Base-by-base conservation (phyloP, 495 filamentous ascomycete species). In the Rusavskia elegans region DNA sequence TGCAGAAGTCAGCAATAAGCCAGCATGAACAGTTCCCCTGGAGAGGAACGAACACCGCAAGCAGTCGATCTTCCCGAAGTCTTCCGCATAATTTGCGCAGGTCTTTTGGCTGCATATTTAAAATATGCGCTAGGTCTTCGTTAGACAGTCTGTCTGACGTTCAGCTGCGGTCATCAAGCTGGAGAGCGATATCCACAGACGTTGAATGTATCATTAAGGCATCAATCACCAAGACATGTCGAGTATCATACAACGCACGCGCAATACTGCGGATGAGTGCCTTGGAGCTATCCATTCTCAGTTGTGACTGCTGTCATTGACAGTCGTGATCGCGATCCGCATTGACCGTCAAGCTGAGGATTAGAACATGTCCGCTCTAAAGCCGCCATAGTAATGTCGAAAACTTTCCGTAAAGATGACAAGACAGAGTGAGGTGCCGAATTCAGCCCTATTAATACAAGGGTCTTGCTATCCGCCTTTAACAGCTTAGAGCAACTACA, bases 201-300 rank as follows among this genome's bases (percentile, higher is more conserved):
- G 85, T 85, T 55, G 84, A 87, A 69, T 99, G 92, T 36, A 89
- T 78, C 58, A 93, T 80, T 49, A 99, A 77, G 51, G 93, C 89
- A 75, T 99, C 92, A 35, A 99, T 69, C 17, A 95, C 80, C 27
- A 96, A 77, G 54, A 94, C 83, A 59, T 95, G 84, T 53, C 88
- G 79, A 46, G 83, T 89, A 49, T 88, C 79, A 71, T 94, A 94
- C 76, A 99, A 97, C 51, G 89, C 82, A 63, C 92, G 90, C 53
- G 81, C 83, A 49, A 89, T 83, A 59, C 79, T 90, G 63, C 89
- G 85, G 51, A 97, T 81, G 56, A 99, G 82, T 14, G 82, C 81
- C 63, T 87, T 85, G 35, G 89, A 87, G 45, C 92, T 76, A 63
- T 94, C 86, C 86, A 94, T 94, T n/a, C 32, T 35, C 32, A 2